Base-by-base conservation (phyloP, 2,329 filamentous ascomycete species). In the Cordyceps tenuipes region DNA sequence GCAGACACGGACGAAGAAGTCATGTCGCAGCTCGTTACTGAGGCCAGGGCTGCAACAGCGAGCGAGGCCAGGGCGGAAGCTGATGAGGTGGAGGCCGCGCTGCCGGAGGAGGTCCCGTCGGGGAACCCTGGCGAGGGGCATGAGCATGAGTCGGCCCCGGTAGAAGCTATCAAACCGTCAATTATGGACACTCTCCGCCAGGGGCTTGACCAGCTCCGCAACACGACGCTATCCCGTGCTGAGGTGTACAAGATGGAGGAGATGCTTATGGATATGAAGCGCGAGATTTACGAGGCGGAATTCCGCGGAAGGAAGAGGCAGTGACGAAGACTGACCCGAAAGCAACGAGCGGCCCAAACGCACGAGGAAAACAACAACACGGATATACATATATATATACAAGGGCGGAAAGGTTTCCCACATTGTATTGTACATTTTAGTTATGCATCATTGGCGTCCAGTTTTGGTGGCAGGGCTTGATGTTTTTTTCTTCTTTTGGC, bases 251-350 rank as follows among this genome's bases (percentile, higher is more conserved):
- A 87, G 69, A 79, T 94, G 64, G 90, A 94, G 68, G 87, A 92
- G 68, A 75, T 90, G 66, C 79, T 94, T 69, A 90, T 92, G 76
- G 88, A 93, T 70, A 83, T 93, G 64, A 87, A 89, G 71, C 80
- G 82, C 63, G 85, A 88, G 70, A 79, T 92, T 56, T 89, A 88
- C 70, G 83, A 86, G 60, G 90, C 89, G 17, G 85, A 85, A 66
- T 77, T 77, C 66, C 79, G 88, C 63, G 80, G 82, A 43, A 72
- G 79, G 62, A 64, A 49, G 26, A 61, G 48, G 29, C 55, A 61
- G 34, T 61, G 46, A 61, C 39, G 1, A 10, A 15, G 17, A 43
- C n/a, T 12, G 13, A 34, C 26, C 29, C 41, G 7, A 21, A 29
- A 29, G 29, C 29, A 29, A 29, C 29, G 29, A 29, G 29, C 29